Conservation (phyloP, 1,139 yeast species). For the Pichia inconspicua region DNA sequence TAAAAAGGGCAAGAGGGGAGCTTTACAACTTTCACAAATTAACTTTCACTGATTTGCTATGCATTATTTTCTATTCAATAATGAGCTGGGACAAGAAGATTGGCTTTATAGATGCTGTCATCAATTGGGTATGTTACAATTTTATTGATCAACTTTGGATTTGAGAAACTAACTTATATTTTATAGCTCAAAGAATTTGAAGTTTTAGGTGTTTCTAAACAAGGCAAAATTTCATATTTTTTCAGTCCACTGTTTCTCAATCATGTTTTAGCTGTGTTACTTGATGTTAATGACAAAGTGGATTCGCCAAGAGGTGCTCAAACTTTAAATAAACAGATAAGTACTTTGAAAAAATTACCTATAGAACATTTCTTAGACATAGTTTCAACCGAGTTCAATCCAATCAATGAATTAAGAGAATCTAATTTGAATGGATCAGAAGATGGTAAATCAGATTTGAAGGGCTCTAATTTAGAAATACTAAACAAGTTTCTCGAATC, state of each 20-base stretch:
- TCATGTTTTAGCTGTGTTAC: constrained; percentile 1
- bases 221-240: constrained; percentile 7
- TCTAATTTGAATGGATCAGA: not conserved
- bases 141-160: too few species aligned
- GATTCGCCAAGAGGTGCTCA: not conserved
- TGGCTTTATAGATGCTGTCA: constrained; percentile 3
- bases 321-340: constrained; percentile 1
- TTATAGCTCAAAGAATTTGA: constrained; percentile 9
- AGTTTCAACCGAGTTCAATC: constrained; percentile 9
- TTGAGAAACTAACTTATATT: not conserved
- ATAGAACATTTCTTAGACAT: constrained; percentile 8
- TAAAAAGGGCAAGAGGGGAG: not conserved
- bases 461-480: not conserved
- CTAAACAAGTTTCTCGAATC: constrained; percentile 4
- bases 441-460: too few species aligned
- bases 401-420: not conserved
- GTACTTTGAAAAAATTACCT: not conserved
- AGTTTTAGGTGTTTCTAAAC: constrained; percentile 5
- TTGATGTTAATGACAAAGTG: constrained; percentile 2
- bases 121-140: constrained; percentile 10
- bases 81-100: constrained; percentile 8
- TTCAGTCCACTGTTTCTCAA: constrained; percentile 3
- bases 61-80: too few species aligned
- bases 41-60: not conserved
- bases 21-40: not conserved